Evolutionary conservation across 2,329 filamentous ascomycete genomes (phyloP), one percentile per base, ranked within the genome.

Genomic region (Colletotrichum australisinense): DNA sequence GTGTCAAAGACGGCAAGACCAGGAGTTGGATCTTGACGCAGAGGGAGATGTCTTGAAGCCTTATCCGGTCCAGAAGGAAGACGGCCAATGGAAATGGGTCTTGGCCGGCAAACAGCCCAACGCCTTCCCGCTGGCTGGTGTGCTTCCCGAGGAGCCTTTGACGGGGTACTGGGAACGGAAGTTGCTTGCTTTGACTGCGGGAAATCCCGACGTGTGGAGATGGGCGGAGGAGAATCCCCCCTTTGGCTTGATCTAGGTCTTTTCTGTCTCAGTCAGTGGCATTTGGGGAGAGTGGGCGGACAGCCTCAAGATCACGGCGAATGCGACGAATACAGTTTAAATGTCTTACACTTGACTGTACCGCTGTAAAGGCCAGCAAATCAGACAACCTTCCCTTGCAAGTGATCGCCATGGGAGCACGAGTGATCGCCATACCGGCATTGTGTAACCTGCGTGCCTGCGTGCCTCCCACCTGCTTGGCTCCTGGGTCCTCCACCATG

Each of bases 21-120:
- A 82, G 81, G 78, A 81, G 74, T 78, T 77, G 30, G 71, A 74
- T 12, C 75, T 69, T 24, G 74, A 76, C 7, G 76, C 79, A 14
- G 75, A 78, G 35, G 74, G 76, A 49, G 28, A 69, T 32, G 30
- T 69, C 42, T 28, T 58, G 56, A 63, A 62, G 52, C 65, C 49
- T 22, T 71, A 75, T 9, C 68, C 76, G n/a, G 76, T 77, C 9
- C 75, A 78, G 5, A 77, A 78, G 7, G 78, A 75, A 52, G 74
- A 78, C 5, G 75, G 81, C 42, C 82, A 86, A 59, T 91, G 88
- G 88, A 79, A 87, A 2, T 91, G 88, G 88, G 85, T 87, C 76
- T 90, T 88, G 59, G 77, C 82, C 0, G 83, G 87, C 63, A 76
- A 77, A 24, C 77, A 81, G 2, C 85, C 84, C 9, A 85, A 85